Percentiles rank a stretch among this genome's conserved stretches.
Evolutionary conservation across 371 early-diverging fungal species (phyloP).

Genomic region (Saksenaea vasiformis): DNA sequence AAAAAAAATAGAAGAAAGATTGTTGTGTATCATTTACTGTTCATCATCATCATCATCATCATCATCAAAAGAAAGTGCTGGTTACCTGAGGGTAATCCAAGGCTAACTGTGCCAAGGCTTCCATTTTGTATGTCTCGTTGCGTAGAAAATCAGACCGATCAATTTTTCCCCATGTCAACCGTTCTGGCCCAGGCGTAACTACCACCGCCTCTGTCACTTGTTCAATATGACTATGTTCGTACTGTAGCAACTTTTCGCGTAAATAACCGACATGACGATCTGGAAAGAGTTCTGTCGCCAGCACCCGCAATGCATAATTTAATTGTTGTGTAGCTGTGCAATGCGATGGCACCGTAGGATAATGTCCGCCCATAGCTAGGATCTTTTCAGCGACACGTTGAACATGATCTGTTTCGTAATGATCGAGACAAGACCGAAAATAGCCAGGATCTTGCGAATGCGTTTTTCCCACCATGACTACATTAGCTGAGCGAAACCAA

Average conservation of each 20-base stretch:
- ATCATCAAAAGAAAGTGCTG: too few species aligned
- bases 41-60: too few species aligned
- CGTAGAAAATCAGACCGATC: conserved; percentile 36
- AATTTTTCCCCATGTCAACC: conserved; percentile 38
- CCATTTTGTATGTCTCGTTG: conserved; percentile 35
- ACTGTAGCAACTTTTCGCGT: conserved; percentile 29
- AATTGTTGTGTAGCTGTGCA: conserved; percentile 14
- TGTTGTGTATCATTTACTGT: too few species aligned
- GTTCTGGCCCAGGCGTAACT: conserved; percentile 24
- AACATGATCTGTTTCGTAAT: conserved; percentile 43
- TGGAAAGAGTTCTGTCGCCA: conserved; percentile 57
- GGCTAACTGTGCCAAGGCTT: conserved; percentile 32
- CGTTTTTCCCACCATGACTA: background rate
- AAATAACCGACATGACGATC: conserved; percentile 44
- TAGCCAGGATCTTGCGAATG: conserved; percentile 40
- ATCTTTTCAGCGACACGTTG: conserved; percentile 51
- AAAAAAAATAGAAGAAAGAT: too few species aligned
- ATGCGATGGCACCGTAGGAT: conserved; percentile 30
- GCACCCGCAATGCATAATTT: conserved; percentile 36
- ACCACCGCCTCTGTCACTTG: conserved; percentile 34
- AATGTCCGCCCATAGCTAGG: conserved; percentile 31
- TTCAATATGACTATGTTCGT: conserved; percentile 39
- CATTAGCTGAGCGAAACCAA: background rate
- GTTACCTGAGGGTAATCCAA: conserved; percentile 48
- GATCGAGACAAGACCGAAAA: conserved; percentile 40